Percentiles rank a stretch among this genome's conserved stretches.
phyloP scores from a whole-genome alignment of 2,329 filamentous ascomycete species.

The Nothophaeocryptopus gaeumannii region DNA sequence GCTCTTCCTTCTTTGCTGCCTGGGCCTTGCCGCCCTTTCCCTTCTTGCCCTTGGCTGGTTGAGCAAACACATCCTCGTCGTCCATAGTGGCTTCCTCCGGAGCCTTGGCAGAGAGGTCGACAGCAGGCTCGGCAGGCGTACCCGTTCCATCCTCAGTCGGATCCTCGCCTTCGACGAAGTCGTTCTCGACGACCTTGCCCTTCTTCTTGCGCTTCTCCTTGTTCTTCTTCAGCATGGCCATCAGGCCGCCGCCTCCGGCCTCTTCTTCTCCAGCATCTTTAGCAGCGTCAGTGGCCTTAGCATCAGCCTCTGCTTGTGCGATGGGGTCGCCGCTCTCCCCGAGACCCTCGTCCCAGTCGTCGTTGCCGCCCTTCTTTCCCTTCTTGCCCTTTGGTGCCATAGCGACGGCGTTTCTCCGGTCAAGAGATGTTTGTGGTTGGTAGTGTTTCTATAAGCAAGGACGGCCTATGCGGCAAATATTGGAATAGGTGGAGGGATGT shows the following conservation, averaged over 20 bases:
- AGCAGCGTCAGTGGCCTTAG: conserved; percentile 46
- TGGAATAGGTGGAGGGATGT: conserved; percentile 6
- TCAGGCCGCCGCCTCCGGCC: conserved; percentile 47
- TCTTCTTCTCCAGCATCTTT: conserved; percentile 52
- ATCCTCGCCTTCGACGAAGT: conserved; percentile 69
- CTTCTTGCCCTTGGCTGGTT: conserved; percentile 69
- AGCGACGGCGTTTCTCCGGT: conserved; percentile 7
- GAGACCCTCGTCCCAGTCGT: conserved; percentile 93
- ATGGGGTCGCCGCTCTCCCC: conserved; percentile 71
- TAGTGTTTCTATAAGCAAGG: background rate
- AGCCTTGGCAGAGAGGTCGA: conserved; percentile 61
- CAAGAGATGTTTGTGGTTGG: conserved; percentile 3
- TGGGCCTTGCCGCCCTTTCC: conserved; percentile 33
- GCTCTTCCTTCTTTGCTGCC: conserved; percentile 47
- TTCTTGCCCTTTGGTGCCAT: conserved; percentile 98
- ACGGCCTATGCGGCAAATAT: conserved; percentile 5
- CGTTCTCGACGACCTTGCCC: conserved; percentile 65
- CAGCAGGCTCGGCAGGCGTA: conserved; percentile 37
- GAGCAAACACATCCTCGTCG: conserved; percentile 75
- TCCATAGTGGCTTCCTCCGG: conserved; percentile 71
- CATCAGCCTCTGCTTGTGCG: conserved; percentile 47
- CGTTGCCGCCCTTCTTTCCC: conserved; percentile 70
- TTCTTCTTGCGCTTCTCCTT: conserved; percentile 84
- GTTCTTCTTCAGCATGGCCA: conserved; percentile 54
- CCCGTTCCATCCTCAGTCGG: conserved; percentile 44